Evolutionary conservation across 805 yeast genomes (phyloP).

Genomic region (Saccharomyces eubayanus): DNA sequence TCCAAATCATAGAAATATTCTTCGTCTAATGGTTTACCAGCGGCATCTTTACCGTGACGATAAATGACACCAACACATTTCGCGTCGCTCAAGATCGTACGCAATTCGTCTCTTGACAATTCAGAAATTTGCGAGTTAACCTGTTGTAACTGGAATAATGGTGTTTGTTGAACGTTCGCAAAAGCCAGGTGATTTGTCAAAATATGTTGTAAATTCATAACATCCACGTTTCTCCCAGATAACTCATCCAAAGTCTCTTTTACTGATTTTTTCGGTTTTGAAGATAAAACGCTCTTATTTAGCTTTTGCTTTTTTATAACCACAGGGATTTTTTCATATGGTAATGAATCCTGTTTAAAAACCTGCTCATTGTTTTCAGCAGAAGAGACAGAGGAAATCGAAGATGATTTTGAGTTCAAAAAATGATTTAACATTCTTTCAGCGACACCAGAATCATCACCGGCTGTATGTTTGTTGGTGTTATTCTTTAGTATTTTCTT

Average conservation of each 20-base stretch:
- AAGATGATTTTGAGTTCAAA: background rate
- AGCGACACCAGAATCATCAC: background rate
- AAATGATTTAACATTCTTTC: background rate
- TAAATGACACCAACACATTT: slow-evolving; percentile 79
- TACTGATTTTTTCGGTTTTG: background rate
- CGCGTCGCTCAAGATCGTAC: slow-evolving; percentile 37
- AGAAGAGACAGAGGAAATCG: background rate
- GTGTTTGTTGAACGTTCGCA: slow-evolving; percentile 80
- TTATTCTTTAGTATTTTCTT: background rate
- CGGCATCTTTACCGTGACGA: slow-evolving; percentile 91
- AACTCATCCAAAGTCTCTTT: background rate
- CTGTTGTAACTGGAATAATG: slow-evolving; percentile 60
- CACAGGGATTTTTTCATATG: background rate
- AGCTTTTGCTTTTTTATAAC: background rate
- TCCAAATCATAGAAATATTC: slow-evolving; percentile 89
- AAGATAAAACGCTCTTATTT: background rate
- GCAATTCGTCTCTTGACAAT: slow-evolving; percentile 38
- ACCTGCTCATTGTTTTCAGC: background rate
- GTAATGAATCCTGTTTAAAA: background rate
- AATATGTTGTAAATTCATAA: slow-evolving; percentile 52
- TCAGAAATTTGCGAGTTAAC: slow-evolving; percentile 48
- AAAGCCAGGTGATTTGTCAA: slow-evolving; percentile 82
- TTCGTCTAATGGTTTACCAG: slow-evolving; percentile 88
- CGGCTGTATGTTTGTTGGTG: background rate
- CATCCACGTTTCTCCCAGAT: slow-evolving; percentile 29